These are phyloP conservation scores for Talaromyces atroroseus DNA, from an alignment of 2,329 filamentous ascomycete genomes.

Conservation along the genomic window DNA sequence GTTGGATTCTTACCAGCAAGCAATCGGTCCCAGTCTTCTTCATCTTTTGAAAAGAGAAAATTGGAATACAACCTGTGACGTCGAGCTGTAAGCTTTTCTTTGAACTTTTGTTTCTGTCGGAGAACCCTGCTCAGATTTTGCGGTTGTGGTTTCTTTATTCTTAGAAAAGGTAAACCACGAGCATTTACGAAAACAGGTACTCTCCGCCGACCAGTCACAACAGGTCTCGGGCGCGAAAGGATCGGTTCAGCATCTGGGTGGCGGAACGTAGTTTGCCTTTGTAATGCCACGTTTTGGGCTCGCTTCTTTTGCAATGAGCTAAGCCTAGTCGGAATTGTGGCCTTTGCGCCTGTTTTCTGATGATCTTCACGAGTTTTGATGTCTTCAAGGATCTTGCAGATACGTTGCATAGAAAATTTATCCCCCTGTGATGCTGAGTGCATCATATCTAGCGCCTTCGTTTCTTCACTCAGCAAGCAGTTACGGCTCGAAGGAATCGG, in stretches of 20 bases:
- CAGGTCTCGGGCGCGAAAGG: slow-evolving; percentile 29
- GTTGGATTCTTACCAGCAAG: slow-evolving; percentile 14
- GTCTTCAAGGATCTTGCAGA: slow-evolving; percentile 25
- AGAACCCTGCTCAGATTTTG: slow-evolving; percentile 34
- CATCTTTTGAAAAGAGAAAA: slow-evolving; percentile 31
- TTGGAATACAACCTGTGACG: slow-evolving; percentile 27
- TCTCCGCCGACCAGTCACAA: slow-evolving; percentile 32
- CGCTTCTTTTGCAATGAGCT: slow-evolving; percentile 19
- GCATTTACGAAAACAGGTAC: slow-evolving; percentile 39
- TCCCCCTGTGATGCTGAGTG: slow-evolving; percentile 28
- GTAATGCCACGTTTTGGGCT: slow-evolving; percentile 23
- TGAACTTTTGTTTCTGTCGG: slow-evolving; percentile 29
- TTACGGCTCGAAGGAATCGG: background rate
- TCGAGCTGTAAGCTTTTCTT: slow-evolving; percentile 30
- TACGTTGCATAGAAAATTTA: slow-evolving; percentile 18
- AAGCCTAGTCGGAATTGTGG: slow-evolving; percentile 18
- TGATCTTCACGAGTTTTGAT: slow-evolving; percentile 18
- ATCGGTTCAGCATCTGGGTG: slow-evolving; percentile 32
- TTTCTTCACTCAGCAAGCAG: background rate
- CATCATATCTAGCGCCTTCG: slow-evolving; percentile 36
- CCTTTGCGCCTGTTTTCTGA: background rate
- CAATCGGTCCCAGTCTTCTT: slow-evolving; percentile 39
- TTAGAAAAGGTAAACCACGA: slow-evolving; percentile 38
- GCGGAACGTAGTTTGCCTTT: slow-evolving; percentile 24
- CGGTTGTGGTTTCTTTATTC: slow-evolving; percentile 42